Evolutionary conservation across 2,329 filamentous ascomycete genomes (phyloP).

Genomic region (Septoria linicola): DNA sequence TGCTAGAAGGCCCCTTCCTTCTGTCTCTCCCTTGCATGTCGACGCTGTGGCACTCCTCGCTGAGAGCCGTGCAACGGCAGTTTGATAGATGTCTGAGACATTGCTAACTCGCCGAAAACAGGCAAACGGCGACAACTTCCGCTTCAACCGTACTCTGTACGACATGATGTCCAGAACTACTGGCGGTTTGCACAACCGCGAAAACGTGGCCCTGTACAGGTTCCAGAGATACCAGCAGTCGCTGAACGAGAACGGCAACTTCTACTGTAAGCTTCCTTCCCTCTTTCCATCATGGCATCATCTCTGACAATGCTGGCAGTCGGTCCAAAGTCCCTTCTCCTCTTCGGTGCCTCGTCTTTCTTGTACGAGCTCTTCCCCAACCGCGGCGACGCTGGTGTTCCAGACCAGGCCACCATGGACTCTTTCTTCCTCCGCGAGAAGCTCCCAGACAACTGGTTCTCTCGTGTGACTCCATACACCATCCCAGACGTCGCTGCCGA

Average conservation of each 20-base stretch:
- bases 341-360: slow-evolving; percentile 47
- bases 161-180: slow-evolving; percentile 39
- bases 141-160: slow-evolving; percentile 46
- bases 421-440: slow-evolving; percentile 45
- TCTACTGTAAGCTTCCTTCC: slow-evolving; percentile 36
- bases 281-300: too few species aligned
- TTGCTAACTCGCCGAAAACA: too few species aligned
- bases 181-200: slow-evolving; percentile 40
- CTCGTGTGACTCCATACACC: slow-evolving; percentile 38
- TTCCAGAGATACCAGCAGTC: slow-evolving; percentile 45
- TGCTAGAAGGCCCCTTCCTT: too few species aligned
- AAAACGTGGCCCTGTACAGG: slow-evolving; percentile 42
- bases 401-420: slow-evolving; percentile 21
- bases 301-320: slow-evolving; percentile 14
- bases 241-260: slow-evolving; percentile 42
- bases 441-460: slow-evolving; percentile 40
- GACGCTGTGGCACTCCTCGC: too few species aligned
- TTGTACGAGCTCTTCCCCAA: slow-evolving; percentile 46
- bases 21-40: too few species aligned
- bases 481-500: slow-evolving; percentile 40
- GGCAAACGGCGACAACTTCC: slow-evolving; percentile 41
- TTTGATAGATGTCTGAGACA: too few species aligned
- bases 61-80: too few species aligned
- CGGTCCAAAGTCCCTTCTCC: slow-evolving; percentile 41
- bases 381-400: slow-evolving; percentile 18